A percentile compares a stretch with the other conserved stretches of the same genome.
Evolutionary conservation across 2,329 filamentous ascomycete genomes (phyloP).

Genomic region (Cercospora sojina): DNA sequence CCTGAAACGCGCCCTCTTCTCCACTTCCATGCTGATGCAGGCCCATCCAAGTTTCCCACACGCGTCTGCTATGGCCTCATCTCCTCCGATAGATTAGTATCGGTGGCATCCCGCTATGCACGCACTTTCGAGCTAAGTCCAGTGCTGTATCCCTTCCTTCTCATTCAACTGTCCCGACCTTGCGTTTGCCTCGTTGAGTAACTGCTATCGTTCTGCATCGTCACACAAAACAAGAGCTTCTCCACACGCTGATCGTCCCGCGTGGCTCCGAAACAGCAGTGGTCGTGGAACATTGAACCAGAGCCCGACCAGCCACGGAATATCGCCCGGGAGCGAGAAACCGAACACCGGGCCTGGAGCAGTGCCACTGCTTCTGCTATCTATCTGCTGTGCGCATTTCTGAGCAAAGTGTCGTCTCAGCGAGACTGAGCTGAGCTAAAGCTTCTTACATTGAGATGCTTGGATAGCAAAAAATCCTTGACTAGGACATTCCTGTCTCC

Average conservation of each 20-base stretch:
- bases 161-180: not conserved
- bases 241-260: not conserved
- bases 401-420: not conserved
- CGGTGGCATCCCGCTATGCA: not conserved
- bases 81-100: conserved; percentile 19
- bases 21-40: conserved; percentile 19
- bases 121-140: not conserved
- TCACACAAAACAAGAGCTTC: not conserved
- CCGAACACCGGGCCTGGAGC: not conserved
- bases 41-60: conserved; percentile 22
- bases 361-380: not conserved
- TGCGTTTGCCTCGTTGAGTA: not conserved
- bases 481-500: not conserved
- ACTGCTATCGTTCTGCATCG: not conserved
- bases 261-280: not conserved
- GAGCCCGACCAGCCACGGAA: not conserved
- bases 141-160: not conserved
- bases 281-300: not conserved
- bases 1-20: conserved; percentile 19
- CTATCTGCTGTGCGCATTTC: not conserved
- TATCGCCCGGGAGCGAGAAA: not conserved
- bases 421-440: not conserved
- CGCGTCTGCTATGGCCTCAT: conserved; percentile 14
- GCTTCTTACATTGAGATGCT: not conserved
- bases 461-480: not conserved